Conservation (phyloP, 257 asterid genomes). For the Lantana camara region DNA sequence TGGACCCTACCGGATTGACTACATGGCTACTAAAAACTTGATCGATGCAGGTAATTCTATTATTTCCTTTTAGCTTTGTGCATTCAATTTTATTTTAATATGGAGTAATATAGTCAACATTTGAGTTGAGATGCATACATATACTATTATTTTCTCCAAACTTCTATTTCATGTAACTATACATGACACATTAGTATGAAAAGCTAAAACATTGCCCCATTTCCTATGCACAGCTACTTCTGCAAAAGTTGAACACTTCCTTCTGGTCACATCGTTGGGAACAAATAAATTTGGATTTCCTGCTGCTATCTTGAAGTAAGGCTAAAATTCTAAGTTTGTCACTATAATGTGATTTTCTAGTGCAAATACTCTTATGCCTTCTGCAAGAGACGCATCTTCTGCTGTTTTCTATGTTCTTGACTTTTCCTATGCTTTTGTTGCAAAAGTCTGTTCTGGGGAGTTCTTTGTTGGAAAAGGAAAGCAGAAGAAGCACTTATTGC, state of each 20-base stretch:
- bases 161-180: neutral
- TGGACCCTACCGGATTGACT: slow-evolving; percentile 93
- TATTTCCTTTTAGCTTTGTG: slow-evolving; percentile 6
- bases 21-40: slow-evolving; percentile 80
- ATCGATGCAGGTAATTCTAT: slow-evolving; percentile 77
- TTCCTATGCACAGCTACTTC: slow-evolving; percentile 70
- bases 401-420: slow-evolving; percentile 7
- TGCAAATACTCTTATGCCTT: slow-evolving; percentile 17
- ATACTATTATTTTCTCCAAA: neutral
- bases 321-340: slow-evolving; percentile 7
- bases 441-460: slow-evolving; percentile 95
- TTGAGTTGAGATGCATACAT: neutral
- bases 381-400: too few species aligned
- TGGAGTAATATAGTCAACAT: neutral
- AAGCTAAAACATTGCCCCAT: slow-evolving; percentile 11
- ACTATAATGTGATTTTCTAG: neutral
- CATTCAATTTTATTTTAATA: neutral
- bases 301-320: slow-evolving; percentile 94
- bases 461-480: slow-evolving; percentile 81
- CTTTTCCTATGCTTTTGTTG: slow-evolving; percentile 23
- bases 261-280: slow-evolving; percentile 92
- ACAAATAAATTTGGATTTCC: slow-evolving; percentile 95
- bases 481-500: slow-evolving; percentile 95
- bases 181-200: neutral
- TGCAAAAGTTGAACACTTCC: slow-evolving; percentile 76